Base-by-base conservation (phyloP, 176 grass and related monocot species). In the Melocanna baccifera region DNA sequence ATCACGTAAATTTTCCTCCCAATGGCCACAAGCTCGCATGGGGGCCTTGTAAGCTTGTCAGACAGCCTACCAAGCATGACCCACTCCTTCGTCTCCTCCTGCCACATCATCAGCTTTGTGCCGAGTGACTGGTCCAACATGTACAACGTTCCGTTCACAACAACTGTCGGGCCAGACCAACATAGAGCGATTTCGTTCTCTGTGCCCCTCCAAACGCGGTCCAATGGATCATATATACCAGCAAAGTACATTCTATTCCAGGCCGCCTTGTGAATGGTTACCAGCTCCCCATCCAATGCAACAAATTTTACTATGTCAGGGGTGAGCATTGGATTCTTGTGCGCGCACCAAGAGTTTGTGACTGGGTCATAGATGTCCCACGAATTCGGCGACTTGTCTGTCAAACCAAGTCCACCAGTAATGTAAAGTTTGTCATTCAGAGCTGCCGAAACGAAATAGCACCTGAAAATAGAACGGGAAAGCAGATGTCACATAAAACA, bases 301-400 rank as follows among this genome's bases (percentile, higher is more conserved):
- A 97, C 69, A 6, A 93, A 88, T 25, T 97, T 97, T 5, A 86
- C 78, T 3, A 94, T 86, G 59, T 93, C 91, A 39, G 82, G 77
- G 19, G 89, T 86, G 28, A 92, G 81, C 86, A 94, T 89, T 3
- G 88, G 84, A 62, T 86, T 91, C 65, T 92, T 89, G 79, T 94
- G 90, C 2, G 85, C 73, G 5, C 74, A 71, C 90, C 95, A 97
- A 0, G 81, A 92, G 62, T 92, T 20, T 20, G 88, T 91, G 32
- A 0, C 80, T 12, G 78, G 59, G 71, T 94, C 86, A 23, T 92
- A 94, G 36, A 97, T 83, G 55, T 94, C 88, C 95, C 92, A 94
- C 7, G 95, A 97, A 83, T 93, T 91, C 1, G 89, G 92, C 20
- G 88, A 83, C 55, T 80, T 70, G 76, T 83, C 86, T 2, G 86